Base-by-base conservation (phyloP, 2,329 filamentous ascomycete species). In the Zalaria sp. region DNA sequence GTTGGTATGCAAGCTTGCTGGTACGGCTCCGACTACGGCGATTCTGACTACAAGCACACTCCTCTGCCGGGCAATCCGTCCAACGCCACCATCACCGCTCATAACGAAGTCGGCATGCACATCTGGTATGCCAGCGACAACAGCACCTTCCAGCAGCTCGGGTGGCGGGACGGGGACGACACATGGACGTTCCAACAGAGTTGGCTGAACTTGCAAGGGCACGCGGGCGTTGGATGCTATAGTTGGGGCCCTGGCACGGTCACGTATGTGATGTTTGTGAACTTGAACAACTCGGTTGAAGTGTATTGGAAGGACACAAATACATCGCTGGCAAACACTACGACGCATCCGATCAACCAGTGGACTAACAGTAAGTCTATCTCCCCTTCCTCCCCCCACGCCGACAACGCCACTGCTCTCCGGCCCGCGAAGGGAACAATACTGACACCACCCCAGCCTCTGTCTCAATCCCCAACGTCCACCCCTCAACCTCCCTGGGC, bases 231-330 rank as follows among this genome's bases (percentile, higher is more conserved):
- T 3, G 64, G 60, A 1, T 67, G 64, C 45, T 66, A 64, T 45
- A 59, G 55, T 11, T 67, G 64, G 64, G 61, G 59, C 9, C 50
- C 51, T 2, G 53, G 58, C 5, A 59, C 56, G 3, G 56, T 57
- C 0, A 60, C 59, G 5, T 67, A 68, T 45, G 57, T 61, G 11
- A 66, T 67, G 62, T 54, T 67, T 43, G 57, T 63, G 9, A 63
- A 64, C 43, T 42, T 53, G 8, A 31, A 60, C 4, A 60, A 64
- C 44, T 52, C 55, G 3, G 54, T 62, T 2, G 60, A 66, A 38
- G 54, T 67, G 28, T 65, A 56, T 48, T 68, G 65, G 65, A 65
- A 61, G 47, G 64, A 68, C 42, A 61, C 59, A 2, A 60, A 66
- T 44, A 55, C 49, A 4, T 62, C 50, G 4, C 39, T 51, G 3